phyloP scores from a whole-genome alignment of 345 rosid species.

The Noccaea bulbosa region DNA sequence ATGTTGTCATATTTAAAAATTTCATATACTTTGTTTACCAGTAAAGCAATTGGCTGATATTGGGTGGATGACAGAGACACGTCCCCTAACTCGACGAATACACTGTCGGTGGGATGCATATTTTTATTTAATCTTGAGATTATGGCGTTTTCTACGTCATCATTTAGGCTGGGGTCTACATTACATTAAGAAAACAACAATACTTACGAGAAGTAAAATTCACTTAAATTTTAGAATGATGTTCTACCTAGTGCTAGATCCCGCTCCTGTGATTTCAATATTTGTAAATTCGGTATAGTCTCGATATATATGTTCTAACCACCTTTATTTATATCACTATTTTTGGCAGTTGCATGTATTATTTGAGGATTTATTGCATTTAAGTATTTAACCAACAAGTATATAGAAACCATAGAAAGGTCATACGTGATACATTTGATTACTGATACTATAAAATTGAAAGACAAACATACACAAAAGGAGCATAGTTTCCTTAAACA shows the following conservation, averaged over 20 bases:
- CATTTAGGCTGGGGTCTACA: not conserved
- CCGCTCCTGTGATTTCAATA: too few relatives aligned
- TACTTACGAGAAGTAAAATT: too few relatives aligned
- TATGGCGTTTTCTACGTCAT: constrained; percentile 30
- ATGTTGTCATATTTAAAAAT: not conserved
- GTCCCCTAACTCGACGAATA: constrained; percentile 29
- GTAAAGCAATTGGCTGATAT: constrained; percentile 28
- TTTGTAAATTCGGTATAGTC: too few relatives aligned
- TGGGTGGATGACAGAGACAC: constrained; percentile 38
- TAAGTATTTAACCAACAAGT: not conserved
- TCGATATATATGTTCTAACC: too few relatives aligned
- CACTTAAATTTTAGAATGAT: too few relatives aligned
- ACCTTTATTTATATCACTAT: too few relatives aligned
- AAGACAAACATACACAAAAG: constrained; percentile 8
- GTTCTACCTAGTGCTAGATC: too few relatives aligned
- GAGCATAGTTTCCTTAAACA: constrained; percentile 4
- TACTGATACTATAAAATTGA: constrained; percentile 12
- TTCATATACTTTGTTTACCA: constrained; percentile 23
- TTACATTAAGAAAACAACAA: not conserved
- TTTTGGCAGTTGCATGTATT: too few relatives aligned
- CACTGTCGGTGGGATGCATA: constrained; percentile 41
- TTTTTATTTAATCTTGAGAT: not conserved
- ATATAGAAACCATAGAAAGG: constrained; percentile 5
- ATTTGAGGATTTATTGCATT: too few relatives aligned
- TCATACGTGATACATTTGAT: constrained; percentile 1